Base-by-base conservation (phyloP, 495 filamentous ascomycete species). In the Apodospora peruviana region DNA sequence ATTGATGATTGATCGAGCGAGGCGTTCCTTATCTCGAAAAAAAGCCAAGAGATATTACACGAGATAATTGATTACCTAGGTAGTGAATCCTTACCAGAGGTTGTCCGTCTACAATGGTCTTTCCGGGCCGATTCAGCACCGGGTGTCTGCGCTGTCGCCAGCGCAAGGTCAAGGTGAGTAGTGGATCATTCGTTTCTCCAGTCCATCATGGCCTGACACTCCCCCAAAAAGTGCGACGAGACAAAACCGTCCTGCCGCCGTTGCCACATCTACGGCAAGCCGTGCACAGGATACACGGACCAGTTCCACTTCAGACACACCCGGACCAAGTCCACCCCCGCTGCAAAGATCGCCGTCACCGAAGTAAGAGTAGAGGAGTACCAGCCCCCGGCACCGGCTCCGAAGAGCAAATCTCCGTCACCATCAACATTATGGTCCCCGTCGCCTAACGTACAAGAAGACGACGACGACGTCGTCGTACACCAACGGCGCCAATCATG, bases 231-330 rank as follows among this genome's bases (percentile, higher is more conserved):
- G 54, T 60, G 58, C 25, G 58, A 57, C 38, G 58, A 60, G 29
- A 24, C 21, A 12, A 51, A 47, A 24, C 58, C 58, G 1, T 57
- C 51, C 12, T 60, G 58, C 40, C 58, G 45, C 18, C 58, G 54
- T 16, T 60, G 58, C 45, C 37, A 19, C 9, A 50, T 52, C 40
- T 60, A 60, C 48, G 54, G 54, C 20, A 57, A 52, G 32, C 50
- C 50, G 38, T 60, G 58, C 41, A 41, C 54, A 1, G 54, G 58
- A 11, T 60, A 60, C 47, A 49, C 58, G 36, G 58, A 60, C 41
- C 54, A 57, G 35, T 57, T 60, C 25, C 54, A 57, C 34, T 60
- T 60, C 51, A 40, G 58, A 22, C 50, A 57, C 43, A 50, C 50
- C 20, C 40, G 50, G 41, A 48, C 32, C 45, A 39, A 39, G 17